Evolutionary conservation across 805 yeast species (phyloP).

Genomic region (Suhomyces xylopsoci): DNA sequence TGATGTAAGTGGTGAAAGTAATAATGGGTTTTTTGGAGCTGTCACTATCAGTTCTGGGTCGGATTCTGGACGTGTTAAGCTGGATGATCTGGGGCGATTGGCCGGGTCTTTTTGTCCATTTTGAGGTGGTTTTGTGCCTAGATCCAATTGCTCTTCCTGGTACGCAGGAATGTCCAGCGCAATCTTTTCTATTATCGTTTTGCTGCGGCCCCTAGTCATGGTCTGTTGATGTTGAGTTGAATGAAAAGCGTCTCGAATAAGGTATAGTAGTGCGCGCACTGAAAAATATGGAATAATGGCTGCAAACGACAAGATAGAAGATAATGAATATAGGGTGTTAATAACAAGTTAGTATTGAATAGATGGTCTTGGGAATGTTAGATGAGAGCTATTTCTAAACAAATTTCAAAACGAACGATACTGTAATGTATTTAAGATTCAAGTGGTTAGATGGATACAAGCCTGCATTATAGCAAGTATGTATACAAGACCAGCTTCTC

Average conservation of each 20-base stretch:
- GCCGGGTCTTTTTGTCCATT: background rate
- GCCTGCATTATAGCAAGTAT: no score
- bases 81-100: slow-evolving; percentile 1
- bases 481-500: no score
- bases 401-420: no score
- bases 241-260: background rate
- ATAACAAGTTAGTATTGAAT: no score
- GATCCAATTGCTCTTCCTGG: slow-evolving; percentile 9
- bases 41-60: background rate
- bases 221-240: background rate
- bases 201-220: slow-evolving; percentile 50
- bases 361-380: no score
- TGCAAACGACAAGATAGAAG: background rate
- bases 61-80: background rate
- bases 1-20: slow-evolving; percentile 34
- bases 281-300: background rate
- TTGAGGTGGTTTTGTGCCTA: slow-evolving; percentile 4
- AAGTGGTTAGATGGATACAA: no score
- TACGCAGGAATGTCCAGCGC: slow-evolving; percentile 49
- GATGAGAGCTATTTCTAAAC: no score
- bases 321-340: no score
- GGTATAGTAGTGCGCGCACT: background rate
- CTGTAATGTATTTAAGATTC: no score
- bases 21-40: background rate
- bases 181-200: slow-evolving; percentile 60